Base-by-base conservation (phyloP, 345 rosid species). In the Fremontodendron californicum region DNA sequence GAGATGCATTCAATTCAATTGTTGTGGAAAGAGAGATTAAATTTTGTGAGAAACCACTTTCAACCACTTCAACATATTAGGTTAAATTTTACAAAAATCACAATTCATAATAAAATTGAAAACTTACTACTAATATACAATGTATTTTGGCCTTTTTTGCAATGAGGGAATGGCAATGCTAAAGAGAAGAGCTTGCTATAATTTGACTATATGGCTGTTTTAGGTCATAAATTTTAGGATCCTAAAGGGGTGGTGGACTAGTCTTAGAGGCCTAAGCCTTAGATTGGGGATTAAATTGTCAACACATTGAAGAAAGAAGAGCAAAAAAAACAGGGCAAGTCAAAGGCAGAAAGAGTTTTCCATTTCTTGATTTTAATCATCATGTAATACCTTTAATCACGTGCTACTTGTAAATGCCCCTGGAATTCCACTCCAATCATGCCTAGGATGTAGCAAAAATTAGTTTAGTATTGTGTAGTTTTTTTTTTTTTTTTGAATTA, bases 321-420 rank as follows among this genome's bases (percentile, higher is more conserved):
- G 49, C 12, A 5, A 10, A 35, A 35, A 10, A 55, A 9, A 39
- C n/a, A 31, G 40, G 40, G 10, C 76, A 80, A 74, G 75, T 73
- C 73, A 74, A 80, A 57, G 57, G 35, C n/a, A 12, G 33, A 52
- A 39, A 5, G 49, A 51, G 21, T 16, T 80, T 68, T 42, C 48
- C 54, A 8, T 33, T 43, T 61, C 62, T 49, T 74, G 54, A 42
- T 58, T 31, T 75, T 61, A 57, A 16, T 46, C 1, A 31, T 45
- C 39, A 15, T 40, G n/a, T 19, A 48, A 54, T 31, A 21, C 15
- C 73, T 52, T 65, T 68, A 65, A 66, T 71, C 78, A 77, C 71
- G 62, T 71, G 72, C 8, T 39, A 3, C 29, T 11, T 23, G 18
- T 67, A 43, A 40, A 2, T 67, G 51, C 55, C 55, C 46, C 33